Conservation (phyloP, 352 stramenopile species). For the Phytopythium chamaehyphon region DNA sequence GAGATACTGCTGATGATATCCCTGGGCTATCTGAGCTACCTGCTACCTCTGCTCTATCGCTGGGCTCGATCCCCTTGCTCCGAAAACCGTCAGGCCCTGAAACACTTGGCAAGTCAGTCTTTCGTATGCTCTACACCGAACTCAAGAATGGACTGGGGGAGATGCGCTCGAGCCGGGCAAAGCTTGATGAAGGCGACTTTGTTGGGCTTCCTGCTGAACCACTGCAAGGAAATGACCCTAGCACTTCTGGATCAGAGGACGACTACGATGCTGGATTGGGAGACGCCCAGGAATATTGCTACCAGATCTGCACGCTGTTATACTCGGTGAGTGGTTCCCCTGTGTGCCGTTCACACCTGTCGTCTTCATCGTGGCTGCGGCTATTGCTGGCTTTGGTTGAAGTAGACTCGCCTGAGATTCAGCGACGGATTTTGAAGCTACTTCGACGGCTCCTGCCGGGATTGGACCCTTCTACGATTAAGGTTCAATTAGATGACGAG, state of each 20-base stretch:
- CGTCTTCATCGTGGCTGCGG: conserved; percentile 78
- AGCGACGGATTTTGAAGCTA: conserved; percentile 79
- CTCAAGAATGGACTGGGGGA: conserved; percentile 84
- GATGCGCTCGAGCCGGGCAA: conserved; percentile 33
- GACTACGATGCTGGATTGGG: conserved; percentile 26
- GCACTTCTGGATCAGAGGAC: conserved; percentile 25
- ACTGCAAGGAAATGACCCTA: conserved; percentile 37
- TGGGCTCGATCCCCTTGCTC: conserved; percentile 72
- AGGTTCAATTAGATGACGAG: conserved; percentile 58
- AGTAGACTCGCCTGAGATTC: conserved; percentile 66
- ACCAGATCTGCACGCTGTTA: conserved; percentile 84
- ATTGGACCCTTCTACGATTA: conserved; percentile 59
- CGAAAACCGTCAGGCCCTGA: conserved; percentile 83
- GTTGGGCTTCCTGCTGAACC: conserved; percentile 24
- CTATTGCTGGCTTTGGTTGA: conserved; percentile 78
- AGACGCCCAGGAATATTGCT: conserved; percentile 85
- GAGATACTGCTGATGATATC: conserved; percentile 58
- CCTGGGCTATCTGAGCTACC: conserved; percentile 48
- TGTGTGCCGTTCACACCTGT: conserved; percentile 79
- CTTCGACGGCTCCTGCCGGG: conserved; percentile 74
- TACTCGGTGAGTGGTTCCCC: conserved; percentile 85
- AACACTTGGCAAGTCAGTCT: conserved; percentile 88
- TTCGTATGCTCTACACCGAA: conserved; percentile 90
- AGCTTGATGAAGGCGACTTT: not conserved
- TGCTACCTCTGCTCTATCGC: conserved; percentile 33